Percentiles rank a stretch among this genome's conserved stretches.
Conservation (phyloP, 1,284 basidiomycete species). For the Ceratobasidium sp. region DNA sequence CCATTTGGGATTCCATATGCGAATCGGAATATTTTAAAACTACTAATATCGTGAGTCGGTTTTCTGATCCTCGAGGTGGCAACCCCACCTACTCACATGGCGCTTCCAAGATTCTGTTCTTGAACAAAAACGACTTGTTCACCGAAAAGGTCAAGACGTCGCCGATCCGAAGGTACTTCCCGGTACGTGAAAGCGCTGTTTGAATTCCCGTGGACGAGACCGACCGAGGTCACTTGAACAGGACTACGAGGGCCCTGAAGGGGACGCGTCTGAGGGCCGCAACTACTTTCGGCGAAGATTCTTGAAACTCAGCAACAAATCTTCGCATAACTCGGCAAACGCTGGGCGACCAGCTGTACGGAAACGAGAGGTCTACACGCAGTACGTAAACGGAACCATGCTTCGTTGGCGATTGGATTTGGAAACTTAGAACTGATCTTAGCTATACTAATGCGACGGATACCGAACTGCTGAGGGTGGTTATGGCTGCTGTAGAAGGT, state of each 20-base stretch:
- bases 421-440: conserved; percentile 32
- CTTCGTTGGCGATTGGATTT: conserved; percentile 6
- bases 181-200: conserved; percentile 58
- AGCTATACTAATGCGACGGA: conserved; percentile 94
- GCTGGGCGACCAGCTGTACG: conserved; percentile 48
- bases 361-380: conserved; percentile 89
- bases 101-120: conserved; percentile 74
- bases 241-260: conserved; percentile 77
- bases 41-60: conserved; percentile 77
- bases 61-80: conserved; percentile 16
- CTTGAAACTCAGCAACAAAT: conserved; percentile 79
- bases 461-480: conserved; percentile 87
- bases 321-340: conserved; percentile 60
- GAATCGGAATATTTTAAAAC: conserved; percentile 93
- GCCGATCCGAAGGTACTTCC: conserved; percentile 85
- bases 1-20: conserved; percentile 94
- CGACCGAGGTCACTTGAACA: conserved; percentile 46
- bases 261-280: conserved; percentile 75
- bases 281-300: conserved; percentile 93
- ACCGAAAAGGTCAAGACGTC: conserved; percentile 81
- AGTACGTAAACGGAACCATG: conserved; percentile 61
- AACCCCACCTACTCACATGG: conserved; percentile 34
- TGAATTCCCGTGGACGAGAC: background rate
- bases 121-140: conserved; percentile 92
- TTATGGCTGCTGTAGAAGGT: conserved; percentile 95